Base-by-base conservation (phyloP, 805 yeast species). In the Teunomyces pallodes region DNA sequence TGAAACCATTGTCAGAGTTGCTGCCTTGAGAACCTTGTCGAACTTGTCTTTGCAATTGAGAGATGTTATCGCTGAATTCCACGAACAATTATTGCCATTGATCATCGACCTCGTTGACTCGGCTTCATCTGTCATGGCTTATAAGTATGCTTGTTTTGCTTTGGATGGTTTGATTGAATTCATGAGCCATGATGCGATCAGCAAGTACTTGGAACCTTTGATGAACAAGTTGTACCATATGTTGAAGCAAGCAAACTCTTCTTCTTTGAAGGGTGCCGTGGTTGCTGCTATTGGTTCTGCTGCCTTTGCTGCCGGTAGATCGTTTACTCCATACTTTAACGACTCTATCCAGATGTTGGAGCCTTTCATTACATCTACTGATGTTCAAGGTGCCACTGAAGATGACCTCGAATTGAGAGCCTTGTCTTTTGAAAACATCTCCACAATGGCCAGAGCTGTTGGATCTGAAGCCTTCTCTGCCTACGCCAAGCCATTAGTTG, bases 241-340 rank as follows among this genome's bases (percentile, higher is more conserved):
- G 87, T 80, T 92, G 59, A 85, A 82, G 59, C 76, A 80, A 53
- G 88, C 95, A 43, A 78, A 83, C 57, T 78, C 86, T 32, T 86
- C 91, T 17, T 81, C 95, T 12, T 75, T 87, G 62, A 86, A 83
- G 66, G 73, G 87, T 43, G 88, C 89, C 51, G 84, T 87, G 62
- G 97, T 94, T 50, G 87, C 96, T 46, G 97, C 97, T 35, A 88
- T 94, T 65, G 98, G 98, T 47, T 91, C 98, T 35, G 89, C 96
- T 50, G 98, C 99, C 27, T 90, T 86, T 64, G 96, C 98, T 48
- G 83, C 96, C 39, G 97, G 97, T 69, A 84, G 84, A 59, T 79
- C 87, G 35, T 94, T 88, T 70, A 74, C 79, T 51, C 97, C 98
- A 51, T 94, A 80, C 75, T 92, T 92, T 69, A 81, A 83, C 62